Base-by-base conservation (phyloP, 1,284 basidiomycete species). In the Puccinia novopanici region DNA sequence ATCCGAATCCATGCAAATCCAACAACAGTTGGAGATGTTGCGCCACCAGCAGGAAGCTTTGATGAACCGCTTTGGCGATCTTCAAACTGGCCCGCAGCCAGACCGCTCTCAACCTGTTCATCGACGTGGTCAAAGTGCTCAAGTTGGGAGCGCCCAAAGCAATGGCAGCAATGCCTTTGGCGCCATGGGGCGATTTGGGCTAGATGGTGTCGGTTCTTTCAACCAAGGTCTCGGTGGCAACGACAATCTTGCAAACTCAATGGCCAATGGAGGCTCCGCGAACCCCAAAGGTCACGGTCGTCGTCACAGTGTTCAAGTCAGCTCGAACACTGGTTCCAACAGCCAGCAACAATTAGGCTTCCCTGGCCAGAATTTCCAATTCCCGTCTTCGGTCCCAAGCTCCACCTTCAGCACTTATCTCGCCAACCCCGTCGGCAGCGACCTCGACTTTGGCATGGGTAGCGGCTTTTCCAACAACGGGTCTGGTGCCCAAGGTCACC, bases 301-400 rank as follows among this genome's bases (percentile, higher is more conserved):
- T 79, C 90, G 96, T 82, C 95, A 98, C 87, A 96, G 94, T 83
- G 93, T 97, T 82, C 98, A 96, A 84, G 93, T 96, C 57, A 84
- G 86, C 83, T 71, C 80, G 6, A 84, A 84, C 10, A 82, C 83
- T 2, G 84, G 84, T 2, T 86, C 85, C 78, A 83, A 84, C 68
- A 83, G 82, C 77, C 52, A 48, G 5, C 67, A 70, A 34, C 77
- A 80, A 40, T 19, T 65, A 22, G 77, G 77, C 22, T 80, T 80
- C 34, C 42, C 67, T 10, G 40, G 40, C 22, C 42, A 68, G 17
- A 72, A 61, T 54, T 80, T 75, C 65, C 68, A 73, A 22, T 82
- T 84, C 34, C 85, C 86, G 67, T 82, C 86, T 68, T 83, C 84
- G 27, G 85, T 86, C 81, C 85, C 85, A 81, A 84, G 37, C 74